phyloP scores from a whole-genome alignment of 2,329 filamentous ascomycete species.

The Sarocladiaceae sp. region DNA sequence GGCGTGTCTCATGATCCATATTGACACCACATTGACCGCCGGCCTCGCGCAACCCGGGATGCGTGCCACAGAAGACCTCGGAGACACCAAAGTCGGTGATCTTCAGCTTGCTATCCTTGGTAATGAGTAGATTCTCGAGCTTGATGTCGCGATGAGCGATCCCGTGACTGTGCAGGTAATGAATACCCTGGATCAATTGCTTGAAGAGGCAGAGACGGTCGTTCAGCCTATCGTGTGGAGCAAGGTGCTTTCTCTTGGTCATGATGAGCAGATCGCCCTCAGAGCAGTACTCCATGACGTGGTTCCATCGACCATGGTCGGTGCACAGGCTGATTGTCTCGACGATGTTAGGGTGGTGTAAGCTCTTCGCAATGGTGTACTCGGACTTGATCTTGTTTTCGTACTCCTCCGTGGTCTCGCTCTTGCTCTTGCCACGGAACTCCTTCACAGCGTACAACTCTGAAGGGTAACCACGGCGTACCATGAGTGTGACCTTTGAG shows the following conservation, averaged over 20 bases:
- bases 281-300: conserved; percentile 88
- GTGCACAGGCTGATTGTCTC: conserved; percentile 71
- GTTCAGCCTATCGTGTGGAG: conserved; percentile 52
- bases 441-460: conserved; percentile 83
- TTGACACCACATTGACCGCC: conserved; percentile 67
- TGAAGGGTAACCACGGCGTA: conserved; percentile 55
- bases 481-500: conserved; percentile 76
- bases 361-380: conserved; percentile 77
- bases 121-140: conserved; percentile 77
- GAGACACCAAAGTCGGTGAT: conserved; percentile 90
- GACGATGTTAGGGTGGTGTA: conserved; percentile 83
- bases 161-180: conserved; percentile 75
- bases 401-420: conserved; percentile 69
- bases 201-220: conserved; percentile 85
- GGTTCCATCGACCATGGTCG: conserved; percentile 72
- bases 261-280: conserved; percentile 75
- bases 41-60: conserved; percentile 69
- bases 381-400: conserved; percentile 88
- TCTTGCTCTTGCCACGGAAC: conserved; percentile 65
- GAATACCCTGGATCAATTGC: conserved; percentile 75
- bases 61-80: conserved; percentile 75
- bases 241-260: conserved; percentile 65
- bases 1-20: conserved; percentile 59
- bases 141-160: conserved; percentile 91
- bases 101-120: conserved; percentile 74